Conservation (phyloP, 225 moss, liverwort and hornwort species). For the Pleurozium schreberi region DNA sequence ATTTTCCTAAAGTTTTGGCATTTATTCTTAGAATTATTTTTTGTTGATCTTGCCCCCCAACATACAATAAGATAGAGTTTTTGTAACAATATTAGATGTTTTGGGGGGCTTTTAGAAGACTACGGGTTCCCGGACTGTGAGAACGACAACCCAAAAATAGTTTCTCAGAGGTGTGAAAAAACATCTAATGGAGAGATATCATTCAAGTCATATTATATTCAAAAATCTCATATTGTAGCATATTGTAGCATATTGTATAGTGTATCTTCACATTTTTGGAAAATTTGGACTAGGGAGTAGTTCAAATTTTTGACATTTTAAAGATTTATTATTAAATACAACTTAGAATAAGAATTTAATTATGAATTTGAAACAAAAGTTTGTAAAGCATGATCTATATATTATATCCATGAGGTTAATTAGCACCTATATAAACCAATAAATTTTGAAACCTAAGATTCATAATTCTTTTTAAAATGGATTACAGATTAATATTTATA, state of each 20-base stretch:
- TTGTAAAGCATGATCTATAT: neutral
- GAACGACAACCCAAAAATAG: too few species aligned
- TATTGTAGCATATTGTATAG: neutral
- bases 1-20: too few species aligned
- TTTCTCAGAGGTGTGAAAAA: too few species aligned
- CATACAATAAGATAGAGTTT: neutral
- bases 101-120: too few species aligned
- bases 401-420: neutral
- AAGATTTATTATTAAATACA: too few species aligned
- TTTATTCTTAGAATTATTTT: too few species aligned
- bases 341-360: neutral
- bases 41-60: too few species aligned
- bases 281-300: neutral
- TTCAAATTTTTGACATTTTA: neutral
- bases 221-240: neutral
- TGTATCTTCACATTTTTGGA: neutral
- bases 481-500: neutral
- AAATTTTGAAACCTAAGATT: neutral
- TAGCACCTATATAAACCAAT: neutral
- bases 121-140: too few species aligned
- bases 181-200: neutral
- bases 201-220: neutral
- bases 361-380: neutral
- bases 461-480: neutral
- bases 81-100: too few species aligned